phyloP scores from a whole-genome alignment of 768 basidiomycete species.

The Cyathus striatus region DNA sequence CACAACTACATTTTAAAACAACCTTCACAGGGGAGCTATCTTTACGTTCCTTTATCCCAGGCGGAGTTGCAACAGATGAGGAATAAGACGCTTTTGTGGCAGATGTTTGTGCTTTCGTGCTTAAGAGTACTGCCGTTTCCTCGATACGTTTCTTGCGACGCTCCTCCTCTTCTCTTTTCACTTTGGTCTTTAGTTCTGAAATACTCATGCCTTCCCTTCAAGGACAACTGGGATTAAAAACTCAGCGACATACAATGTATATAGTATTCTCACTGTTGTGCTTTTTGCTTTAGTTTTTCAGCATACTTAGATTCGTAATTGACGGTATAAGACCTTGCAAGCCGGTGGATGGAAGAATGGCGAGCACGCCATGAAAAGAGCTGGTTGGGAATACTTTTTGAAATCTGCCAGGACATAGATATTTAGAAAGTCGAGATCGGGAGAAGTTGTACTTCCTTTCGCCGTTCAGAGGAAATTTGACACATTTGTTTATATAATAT shows the following conservation, averaged over 20 bases:
- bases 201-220: constrained; percentile 40
- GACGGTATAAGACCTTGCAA: neutral
- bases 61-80: neutral
- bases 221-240: constrained; percentile 15
- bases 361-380: no score
- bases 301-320: constrained; percentile 53
- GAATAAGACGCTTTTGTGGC: neutral
- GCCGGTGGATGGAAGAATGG: no score
- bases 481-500: no score
- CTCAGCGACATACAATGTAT: constrained; percentile 9
- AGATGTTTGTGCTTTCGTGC: constrained; percentile 9
- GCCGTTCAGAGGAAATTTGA: no score
- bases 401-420: no score
- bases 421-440: no score
- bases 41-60: constrained; percentile 30
- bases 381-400: no score
- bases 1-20: constrained; percentile 7
- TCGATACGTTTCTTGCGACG: constrained; percentile 3
- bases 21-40: constrained; percentile 70
- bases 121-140: constrained; percentile 4
- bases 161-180: constrained; percentile 12
- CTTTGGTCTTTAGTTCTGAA: constrained; percentile 18
- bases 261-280: constrained; percentile 28
- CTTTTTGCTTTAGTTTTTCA: constrained; percentile 59
- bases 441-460: no score